Conservation (phyloP, 2,329 filamentous ascomycete genomes). For the Xylariaceae sp. region DNA sequence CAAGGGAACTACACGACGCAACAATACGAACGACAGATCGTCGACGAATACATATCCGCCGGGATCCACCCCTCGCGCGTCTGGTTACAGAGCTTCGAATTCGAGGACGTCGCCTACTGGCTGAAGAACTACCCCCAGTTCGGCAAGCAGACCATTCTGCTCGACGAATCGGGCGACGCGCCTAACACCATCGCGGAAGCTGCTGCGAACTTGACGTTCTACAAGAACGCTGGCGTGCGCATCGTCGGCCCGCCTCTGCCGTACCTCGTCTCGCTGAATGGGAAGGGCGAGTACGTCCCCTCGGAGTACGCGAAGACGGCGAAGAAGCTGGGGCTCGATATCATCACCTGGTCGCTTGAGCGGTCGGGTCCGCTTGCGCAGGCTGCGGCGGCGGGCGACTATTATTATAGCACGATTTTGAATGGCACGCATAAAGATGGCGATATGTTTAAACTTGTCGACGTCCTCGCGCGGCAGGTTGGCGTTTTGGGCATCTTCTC, state of each 20-base stretch:
- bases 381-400: constrained; percentile 52
- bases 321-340: constrained; percentile 66
- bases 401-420: constrained; percentile 63
- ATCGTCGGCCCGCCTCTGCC: constrained; percentile 69
- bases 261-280: constrained; percentile 62
- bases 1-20: constrained; percentile 67
- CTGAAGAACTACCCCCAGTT: constrained; percentile 66
- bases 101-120: constrained; percentile 71
- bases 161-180: constrained; percentile 67
- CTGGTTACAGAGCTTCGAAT: constrained; percentile 71
- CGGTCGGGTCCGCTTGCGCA: constrained; percentile 66
- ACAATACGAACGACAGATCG: constrained; percentile 68
- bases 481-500: constrained; percentile 68
- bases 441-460: constrained; percentile 69
- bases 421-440: constrained; percentile 67
- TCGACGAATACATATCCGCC: constrained; percentile 63
- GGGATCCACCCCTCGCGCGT: constrained; percentile 61
- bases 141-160: constrained; percentile 66
- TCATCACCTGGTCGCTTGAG: constrained; percentile 74
- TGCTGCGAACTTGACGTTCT: constrained; percentile 61
- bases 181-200: constrained; percentile 59
- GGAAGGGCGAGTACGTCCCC: constrained; percentile 63
- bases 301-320: constrained; percentile 68
- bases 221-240: constrained; percentile 63
- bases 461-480: constrained; percentile 68